Evolutionary conservation across 495 filamentous ascomycete species (phyloP), one percentile per base, ranked within the genome.

Genomic region (Beverwykella pulmonaria): DNA sequence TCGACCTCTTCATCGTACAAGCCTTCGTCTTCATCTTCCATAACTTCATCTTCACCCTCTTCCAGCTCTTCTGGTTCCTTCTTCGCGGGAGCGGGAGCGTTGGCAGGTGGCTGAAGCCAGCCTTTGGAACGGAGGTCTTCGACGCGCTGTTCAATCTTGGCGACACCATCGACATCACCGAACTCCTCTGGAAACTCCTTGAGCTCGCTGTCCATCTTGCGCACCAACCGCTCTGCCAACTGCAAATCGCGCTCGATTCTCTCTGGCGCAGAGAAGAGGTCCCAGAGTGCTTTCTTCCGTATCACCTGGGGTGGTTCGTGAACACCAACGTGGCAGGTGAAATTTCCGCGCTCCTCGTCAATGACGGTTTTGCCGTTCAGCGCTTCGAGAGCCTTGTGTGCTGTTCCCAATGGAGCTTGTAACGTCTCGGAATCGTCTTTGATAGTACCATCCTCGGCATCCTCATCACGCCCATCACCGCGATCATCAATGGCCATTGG

Each of bases 361-460:
- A 96, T 89, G 62, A 99, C 96, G 0, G 91, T 94, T 80, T 98
- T 97, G 61, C 93, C 92, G 68, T 98, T 97, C 71, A 98, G 88
- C 19, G 92, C 90, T 56, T 93, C 92, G 0, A 97, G 83, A 15
- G 94, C 96, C 71, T 89, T 92, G 46, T 93, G 88, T 1, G 92
- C 92, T 15, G 88, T 87, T 6, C 80, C 53, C 36, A 65, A 19
- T 4, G 56, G 63, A 36, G 57, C 64, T 41, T 71, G 71, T 22
- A 67, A 32, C 57, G 82, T 82, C 2, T 57, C 50, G 23, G 74
- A 70, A 15, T 82, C 79, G 64, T 79, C 79, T 32, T 76, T 79
- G 20, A 84, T 80, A 22, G 83, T 82, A 22, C 79, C 82, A 23
- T 88, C 85, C 59, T 85, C 79, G n/a, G 76, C 77, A 57, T 93